A percentile compares a stretch with the other conserved stretches of the same genome.
Conservation (phyloP, 2,329 filamentous ascomycete species). For the Fusarium beomiforme region DNA sequence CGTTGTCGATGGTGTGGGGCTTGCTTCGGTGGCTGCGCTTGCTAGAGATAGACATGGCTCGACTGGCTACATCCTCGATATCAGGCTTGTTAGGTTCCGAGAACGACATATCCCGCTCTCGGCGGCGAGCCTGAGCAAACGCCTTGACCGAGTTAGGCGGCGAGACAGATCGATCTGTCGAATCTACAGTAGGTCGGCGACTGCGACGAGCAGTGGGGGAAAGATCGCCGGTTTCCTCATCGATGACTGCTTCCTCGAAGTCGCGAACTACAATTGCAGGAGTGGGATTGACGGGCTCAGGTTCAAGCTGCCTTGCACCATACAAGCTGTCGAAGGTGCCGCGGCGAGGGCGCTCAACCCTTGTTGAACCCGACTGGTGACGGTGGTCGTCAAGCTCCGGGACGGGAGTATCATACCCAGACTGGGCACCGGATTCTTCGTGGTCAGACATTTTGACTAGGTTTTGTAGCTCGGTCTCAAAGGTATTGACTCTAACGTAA, state of each 20-base stretch:
- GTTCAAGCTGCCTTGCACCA: slow-evolving; percentile 58
- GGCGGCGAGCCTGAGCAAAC: slow-evolving; percentile 89
- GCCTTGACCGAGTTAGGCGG: slow-evolving; percentile 98
- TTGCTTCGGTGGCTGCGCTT: slow-evolving; percentile 67
- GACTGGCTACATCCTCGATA: slow-evolving; percentile 64
- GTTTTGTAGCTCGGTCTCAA: not conserved
- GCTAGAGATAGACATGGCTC: slow-evolving; percentile 76
- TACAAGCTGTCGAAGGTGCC: slow-evolving; percentile 80
- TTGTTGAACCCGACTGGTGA: slow-evolving; percentile 68
- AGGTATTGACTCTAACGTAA: slow-evolving; percentile 3
- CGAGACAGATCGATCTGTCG: slow-evolving; percentile 75
- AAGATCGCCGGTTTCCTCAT: slow-evolving; percentile 73
- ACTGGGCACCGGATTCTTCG: slow-evolving; percentile 67
- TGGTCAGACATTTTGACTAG: slow-evolving; percentile 70
- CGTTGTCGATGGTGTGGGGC: slow-evolving; percentile 69
- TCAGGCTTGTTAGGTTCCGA: slow-evolving; percentile 58
- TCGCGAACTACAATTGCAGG: slow-evolving; percentile 71
- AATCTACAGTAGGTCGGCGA: slow-evolving; percentile 67
- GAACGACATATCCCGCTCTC: slow-evolving; percentile 76
- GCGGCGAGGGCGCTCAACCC: slow-evolving; percentile 69
- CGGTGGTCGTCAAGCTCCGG: slow-evolving; percentile 91
- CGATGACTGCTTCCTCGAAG: slow-evolving; percentile 83
- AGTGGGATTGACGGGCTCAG: slow-evolving; percentile 46
- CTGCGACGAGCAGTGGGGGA: slow-evolving; percentile 57
- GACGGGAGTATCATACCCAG: slow-evolving; percentile 77